phyloP scores from a whole-genome alignment of 2,329 filamentous ascomycete genomes.

The Colletotrichum aenigma region DNA sequence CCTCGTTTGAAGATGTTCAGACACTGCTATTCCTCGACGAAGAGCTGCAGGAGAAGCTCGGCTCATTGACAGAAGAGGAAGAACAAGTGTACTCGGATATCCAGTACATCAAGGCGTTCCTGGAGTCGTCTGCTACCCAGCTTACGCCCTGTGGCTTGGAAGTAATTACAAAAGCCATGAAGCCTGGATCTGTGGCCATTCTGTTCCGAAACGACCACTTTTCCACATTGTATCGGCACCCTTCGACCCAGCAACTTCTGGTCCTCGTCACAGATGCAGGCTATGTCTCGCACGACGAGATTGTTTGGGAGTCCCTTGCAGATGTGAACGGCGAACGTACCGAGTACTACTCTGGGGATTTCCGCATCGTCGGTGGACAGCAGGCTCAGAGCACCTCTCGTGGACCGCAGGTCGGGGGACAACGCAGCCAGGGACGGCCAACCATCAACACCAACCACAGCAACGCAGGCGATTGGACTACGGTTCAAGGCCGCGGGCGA shows the following conservation, averaged over 20 bases:
- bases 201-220: conserved; percentile 98
- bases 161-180: conserved; percentile 71
- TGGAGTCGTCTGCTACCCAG: conserved; percentile 83
- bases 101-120: conserved; percentile 80
- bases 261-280: conserved; percentile 93
- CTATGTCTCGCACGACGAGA: conserved; percentile 84
- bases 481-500: conserved; percentile 42
- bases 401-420: neutral
- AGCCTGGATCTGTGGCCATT: conserved; percentile 83
- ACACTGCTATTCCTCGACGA: conserved; percentile 88
- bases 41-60: conserved; percentile 82
- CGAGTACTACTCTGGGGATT: conserved; percentile 90
- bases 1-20: conserved; percentile 90
- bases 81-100: conserved; percentile 85
- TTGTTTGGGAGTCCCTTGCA: conserved; percentile 93
- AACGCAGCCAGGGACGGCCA: neutral
- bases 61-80: conserved; percentile 73
- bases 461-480: conserved; percentile 55
- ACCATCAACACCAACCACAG: neutral
- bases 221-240: conserved; percentile 89
- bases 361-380: conserved; percentile 76
- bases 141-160: conserved; percentile 82
- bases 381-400: conserved; percentile 22
- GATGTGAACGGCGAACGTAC: conserved; percentile 85
- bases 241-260: conserved; percentile 74